Conservation (phyloP, 179 eudicot species). For the Dionaea muscipula region DNA sequence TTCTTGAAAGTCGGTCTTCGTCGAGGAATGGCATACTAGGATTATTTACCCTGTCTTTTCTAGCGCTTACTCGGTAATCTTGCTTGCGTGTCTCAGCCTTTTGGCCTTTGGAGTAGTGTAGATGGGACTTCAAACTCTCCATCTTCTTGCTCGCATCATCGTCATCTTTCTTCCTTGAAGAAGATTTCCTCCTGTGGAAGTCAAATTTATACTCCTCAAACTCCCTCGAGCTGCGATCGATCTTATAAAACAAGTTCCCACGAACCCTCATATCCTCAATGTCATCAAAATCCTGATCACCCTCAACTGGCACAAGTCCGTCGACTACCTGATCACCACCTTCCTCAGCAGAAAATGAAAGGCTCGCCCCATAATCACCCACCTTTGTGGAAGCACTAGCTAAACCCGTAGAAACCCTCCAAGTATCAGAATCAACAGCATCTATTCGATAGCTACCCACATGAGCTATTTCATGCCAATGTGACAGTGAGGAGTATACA, state of each 20-base stretch:
- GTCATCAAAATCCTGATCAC: slow-evolving; percentile 47
- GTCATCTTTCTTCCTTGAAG: slow-evolving; percentile 14
- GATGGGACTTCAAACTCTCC: slow-evolving; percentile 5
- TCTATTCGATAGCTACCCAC: slow-evolving; percentile 31
- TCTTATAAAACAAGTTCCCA: slow-evolving; percentile 62
- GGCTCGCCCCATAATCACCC: slow-evolving; percentile 5
- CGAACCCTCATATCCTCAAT: slow-evolving; percentile 74
- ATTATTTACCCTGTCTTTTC: slow-evolving; percentile 8
- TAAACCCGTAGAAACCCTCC: slow-evolving; percentile 54
- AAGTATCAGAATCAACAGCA: slow-evolving; percentile 51
- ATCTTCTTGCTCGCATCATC: slow-evolving; percentile 10
- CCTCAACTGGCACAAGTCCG: slow-evolving; percentile 6
- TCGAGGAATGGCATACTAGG: slow-evolving; percentile 9
- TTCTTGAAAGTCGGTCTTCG: slow-evolving; percentile 15
- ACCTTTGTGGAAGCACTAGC: slow-evolving; percentile 30
- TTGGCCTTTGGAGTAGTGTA: slow-evolving; percentile 3
- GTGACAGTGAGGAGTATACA: slow-evolving; percentile 20
- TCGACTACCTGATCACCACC: slow-evolving; percentile 16
- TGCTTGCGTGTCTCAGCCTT: slow-evolving; percentile 17
- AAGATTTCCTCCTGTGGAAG: slow-evolving; percentile 46
- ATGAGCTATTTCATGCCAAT: slow-evolving; percentile 16
- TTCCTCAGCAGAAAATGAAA: slow-evolving; percentile 12
- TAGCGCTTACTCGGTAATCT: slow-evolving; percentile 7
- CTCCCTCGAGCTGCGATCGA: slow-evolving; percentile 67
- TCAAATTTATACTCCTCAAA: slow-evolving; percentile 67